Evolutionary conservation across 306 rosid genomes (phyloP), one percentile per base, ranked within the genome.

Genomic region (Vigna trinervia): DNA sequence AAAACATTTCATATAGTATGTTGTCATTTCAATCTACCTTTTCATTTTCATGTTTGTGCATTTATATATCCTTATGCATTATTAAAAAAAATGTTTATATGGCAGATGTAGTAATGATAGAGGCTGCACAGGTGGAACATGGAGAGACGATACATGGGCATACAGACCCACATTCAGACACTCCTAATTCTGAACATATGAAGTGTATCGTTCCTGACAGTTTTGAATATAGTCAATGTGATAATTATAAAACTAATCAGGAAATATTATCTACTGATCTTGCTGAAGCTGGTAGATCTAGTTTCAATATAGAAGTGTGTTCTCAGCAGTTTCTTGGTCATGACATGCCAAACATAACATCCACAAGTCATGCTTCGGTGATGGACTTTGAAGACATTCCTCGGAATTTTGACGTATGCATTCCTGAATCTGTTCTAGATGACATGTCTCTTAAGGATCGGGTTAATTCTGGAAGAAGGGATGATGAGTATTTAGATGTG

Each of bases 141-240:
- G 75, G 81, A 71, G 82, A 84, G 64, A 52, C 13, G 80, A 59
- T 81, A 84, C 74, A 83, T 76, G 66, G 38, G 70, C 81, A 26
- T 73, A 71, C 30, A 20, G 76, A 80, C 51, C 15, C 48, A 22
- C 51, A 34, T 85, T 82, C 78, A 38, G 34, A 58, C 73, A 74
- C 62, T 62, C 78, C 73, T 64, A 73, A 71, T 80, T 51, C 74
- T 78, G 83, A 76, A 76, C 78, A 53, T 73, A n/a, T 74, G 56
- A 83, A 80, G 76, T 62, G 68, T 58, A 68, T 85, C 58, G 64
- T 84, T 80, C 85, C 54, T 41, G 85, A 86, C 78, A 89, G 87
- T 80, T 84, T 74, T 23, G 87, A 87, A 56, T 82, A 74, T 60
- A 79, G 78, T 72, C 86, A 74, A 75, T 71, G 65, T 58, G 84